Evolutionary conservation across 2,329 filamentous ascomycete genomes (phyloP), one percentile per base, ranked within the genome.

Genomic region (Zymoseptoria brevis): DNA sequence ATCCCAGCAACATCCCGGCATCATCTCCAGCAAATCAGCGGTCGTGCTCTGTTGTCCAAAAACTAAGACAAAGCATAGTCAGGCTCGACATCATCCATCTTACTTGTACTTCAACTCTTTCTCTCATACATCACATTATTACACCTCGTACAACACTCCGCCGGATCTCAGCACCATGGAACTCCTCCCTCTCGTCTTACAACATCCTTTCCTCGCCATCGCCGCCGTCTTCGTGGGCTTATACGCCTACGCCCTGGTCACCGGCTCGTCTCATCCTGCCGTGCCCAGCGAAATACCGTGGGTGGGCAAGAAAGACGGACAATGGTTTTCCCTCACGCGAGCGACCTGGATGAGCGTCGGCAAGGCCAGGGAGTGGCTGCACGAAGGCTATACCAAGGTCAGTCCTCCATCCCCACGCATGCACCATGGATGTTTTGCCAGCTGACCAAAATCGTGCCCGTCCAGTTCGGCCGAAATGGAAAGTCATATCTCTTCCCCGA

Each of bases 401-500:
- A 16, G 53, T 7, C 13, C 13, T 16, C 35, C 16, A n/a, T 45
- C 35, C 35, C 1, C 16, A 16, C 13, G 35, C 11, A n/a, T 45
- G 11, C n/a, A 9, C 19, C 24, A 48, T n/a, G 11, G 26, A 8
- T 30, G 22, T 26, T 26, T n/a, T 13, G 4, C 11, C 11, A 8
- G 9, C 16, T 22, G n/a, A 19, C n/a, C 2, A 4, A 22, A 22
- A 22, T 22, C 21, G 21, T 22, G 21, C 21, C 21, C n/a, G 29
- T 4, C 13, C 45, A 62, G 58, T 66, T 57, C 19, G 58, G 54
- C 50, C 61, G 66, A 50, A 56, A 64, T 29, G 64, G 60, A 2
- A 64, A 65, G 52, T 61, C 64, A 3, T 67, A 66, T 51, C 58
- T 69, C 19, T 57, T 67, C 45, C 66, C 66, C 9, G 62, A 66